Conservation (phyloP, 768 basidiomycete species). For the Tricholomella constricta region DNA sequence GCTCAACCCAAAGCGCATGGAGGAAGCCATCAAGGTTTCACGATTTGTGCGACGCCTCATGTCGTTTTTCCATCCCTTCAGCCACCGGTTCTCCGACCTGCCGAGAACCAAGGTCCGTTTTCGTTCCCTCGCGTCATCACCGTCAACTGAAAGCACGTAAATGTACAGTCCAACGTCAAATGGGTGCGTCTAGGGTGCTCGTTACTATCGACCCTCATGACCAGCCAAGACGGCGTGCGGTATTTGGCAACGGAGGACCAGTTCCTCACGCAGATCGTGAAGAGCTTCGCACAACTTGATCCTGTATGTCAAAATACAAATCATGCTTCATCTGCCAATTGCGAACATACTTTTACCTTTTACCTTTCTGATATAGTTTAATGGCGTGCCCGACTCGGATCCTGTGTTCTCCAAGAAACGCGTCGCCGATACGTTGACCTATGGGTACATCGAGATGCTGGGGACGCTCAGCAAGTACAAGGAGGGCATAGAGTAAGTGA, state of each 20-base stretch:
- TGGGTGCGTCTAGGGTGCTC: slow-evolving; percentile 89
- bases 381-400: slow-evolving; percentile 70
- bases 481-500: slow-evolving; percentile 84
- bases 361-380: slow-evolving; percentile 64
- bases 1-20: slow-evolving; percentile 86
- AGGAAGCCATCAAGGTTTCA: slow-evolving; percentile 90
- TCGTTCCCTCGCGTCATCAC: background rate
- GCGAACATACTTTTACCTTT: background rate
- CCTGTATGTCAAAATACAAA: slow-evolving; percentile 56
- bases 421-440: slow-evolving; percentile 80
- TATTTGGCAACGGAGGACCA: slow-evolving; percentile 84
- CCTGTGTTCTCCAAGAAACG: slow-evolving; percentile 85
- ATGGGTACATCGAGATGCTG: slow-evolving; percentile 95
- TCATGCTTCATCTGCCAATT: background rate
- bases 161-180: slow-evolving; percentile 64
- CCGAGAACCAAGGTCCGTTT: slow-evolving; percentile 60
- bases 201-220: slow-evolving; percentile 79
- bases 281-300: slow-evolving; percentile 90
- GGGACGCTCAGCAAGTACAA: slow-evolving; percentile 86
- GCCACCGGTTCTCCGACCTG: slow-evolving; percentile 84
- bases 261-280: slow-evolving; percentile 79
- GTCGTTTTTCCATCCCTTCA: slow-evolving; percentile 91
- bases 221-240: slow-evolving; percentile 79
- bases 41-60: slow-evolving; percentile 90
- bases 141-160: background rate